Conservation (phyloP, 495 filamentous ascomycete species). For the Trichocladium uniseriatum region DNA sequence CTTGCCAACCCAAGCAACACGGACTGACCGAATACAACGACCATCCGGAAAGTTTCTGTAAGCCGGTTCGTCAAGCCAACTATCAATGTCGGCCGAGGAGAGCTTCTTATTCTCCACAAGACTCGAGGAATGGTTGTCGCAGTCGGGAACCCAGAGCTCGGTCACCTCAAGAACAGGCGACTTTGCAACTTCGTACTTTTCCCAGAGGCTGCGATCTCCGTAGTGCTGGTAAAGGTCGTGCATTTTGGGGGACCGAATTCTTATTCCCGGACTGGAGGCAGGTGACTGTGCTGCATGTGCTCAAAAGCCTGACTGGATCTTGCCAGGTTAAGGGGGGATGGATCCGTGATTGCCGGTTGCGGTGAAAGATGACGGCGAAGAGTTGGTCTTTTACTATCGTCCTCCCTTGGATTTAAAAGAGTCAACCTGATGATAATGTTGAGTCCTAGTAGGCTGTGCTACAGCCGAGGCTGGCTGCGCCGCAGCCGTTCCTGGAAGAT, state of each 20-base stretch:
- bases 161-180: constrained; percentile 16
- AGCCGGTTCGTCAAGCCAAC: constrained; percentile 18
- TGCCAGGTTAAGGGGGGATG: too few species aligned
- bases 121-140: background rate
- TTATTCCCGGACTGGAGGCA: too few species aligned
- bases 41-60: constrained; percentile 5
- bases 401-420: too few species aligned
- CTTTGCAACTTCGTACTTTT: constrained; percentile 13
- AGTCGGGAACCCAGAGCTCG: constrained; percentile 17
- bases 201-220: constrained; percentile 15
- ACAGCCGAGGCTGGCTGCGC: too few species aligned
- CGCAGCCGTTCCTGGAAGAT: too few species aligned
- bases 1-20: constrained; percentile 18
- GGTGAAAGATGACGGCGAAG: too few species aligned
- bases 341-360: too few species aligned
- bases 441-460: too few species aligned
- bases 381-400: too few species aligned
- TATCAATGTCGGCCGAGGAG: constrained; percentile 12
- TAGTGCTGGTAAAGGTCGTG: constrained; percentile 18
- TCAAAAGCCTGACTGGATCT: too few species aligned
- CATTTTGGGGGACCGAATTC: constrained; percentile 12
- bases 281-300: too few species aligned
- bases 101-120: constrained; percentile 6
- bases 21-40: constrained; percentile 4
- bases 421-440: too few species aligned